Evolutionary conservation across 352 stramenopile genomes (phyloP).

Genomic region (Globisporangium megalacanthum): DNA sequence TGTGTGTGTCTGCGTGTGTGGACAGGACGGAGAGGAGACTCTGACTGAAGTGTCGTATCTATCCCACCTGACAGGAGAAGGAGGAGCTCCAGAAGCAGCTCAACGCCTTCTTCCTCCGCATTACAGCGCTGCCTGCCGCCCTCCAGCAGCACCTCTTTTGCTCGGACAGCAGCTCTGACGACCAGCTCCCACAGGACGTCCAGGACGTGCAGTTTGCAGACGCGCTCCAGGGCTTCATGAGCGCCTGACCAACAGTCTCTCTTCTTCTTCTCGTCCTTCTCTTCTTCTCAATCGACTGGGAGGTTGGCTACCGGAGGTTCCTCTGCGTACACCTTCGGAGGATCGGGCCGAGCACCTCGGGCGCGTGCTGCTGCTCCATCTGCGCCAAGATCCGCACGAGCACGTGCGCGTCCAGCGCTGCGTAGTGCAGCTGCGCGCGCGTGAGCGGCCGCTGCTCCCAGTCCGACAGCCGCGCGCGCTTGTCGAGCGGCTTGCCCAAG

Average conservation of each 20-base stretch:
- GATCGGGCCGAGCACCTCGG: slow-evolving; percentile 22
- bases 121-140: slow-evolving; percentile 54
- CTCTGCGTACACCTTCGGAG: slow-evolving; percentile 35
- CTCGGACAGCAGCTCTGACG: slow-evolving; percentile 17
- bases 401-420: slow-evolving; percentile 63
- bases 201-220: slow-evolving; percentile 58
- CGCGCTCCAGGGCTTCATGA: slow-evolving; percentile 74
- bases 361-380: slow-evolving; percentile 37
- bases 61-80: slow-evolving; percentile 43
- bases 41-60: background rate
- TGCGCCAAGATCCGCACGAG: slow-evolving; percentile 52
- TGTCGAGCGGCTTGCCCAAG: slow-evolving; percentile 63
- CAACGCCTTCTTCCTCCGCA: slow-evolving; percentile 71
- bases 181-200: slow-evolving; percentile 1
- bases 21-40: background rate
- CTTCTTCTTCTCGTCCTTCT: background rate
- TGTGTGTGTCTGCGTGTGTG: background rate
- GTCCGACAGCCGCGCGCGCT: slow-evolving; percentile 67
- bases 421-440: slow-evolving; percentile 60
- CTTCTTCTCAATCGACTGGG: too few species aligned
- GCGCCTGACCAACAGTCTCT: slow-evolving; percentile 19
- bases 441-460: slow-evolving; percentile 69
- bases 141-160: slow-evolving; percentile 77
- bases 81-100: slow-evolving; percentile 76
- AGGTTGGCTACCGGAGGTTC: slow-evolving; percentile 23